Conservation (phyloP, 1,139 yeast genomes). For the Lodderomyces theae region DNA sequence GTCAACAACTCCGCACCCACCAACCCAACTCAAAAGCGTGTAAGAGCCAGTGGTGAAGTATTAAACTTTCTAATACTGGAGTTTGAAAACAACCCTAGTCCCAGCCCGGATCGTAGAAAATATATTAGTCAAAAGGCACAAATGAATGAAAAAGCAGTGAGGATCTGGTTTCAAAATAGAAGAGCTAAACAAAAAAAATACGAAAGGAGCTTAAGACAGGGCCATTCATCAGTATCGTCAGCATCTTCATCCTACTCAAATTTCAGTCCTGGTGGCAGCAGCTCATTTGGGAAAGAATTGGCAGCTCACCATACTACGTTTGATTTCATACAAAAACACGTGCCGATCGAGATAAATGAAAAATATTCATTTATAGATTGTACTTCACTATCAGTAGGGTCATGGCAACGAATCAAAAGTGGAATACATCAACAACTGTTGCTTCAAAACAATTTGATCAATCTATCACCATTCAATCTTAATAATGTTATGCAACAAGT, state of each 20-base stretch:
- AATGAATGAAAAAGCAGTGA: conserved; percentile 87
- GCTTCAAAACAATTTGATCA: conserved; percentile 47
- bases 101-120: conserved; percentile 64
- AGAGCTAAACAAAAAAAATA: conserved; percentile 74
- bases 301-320: conserved; percentile 3
- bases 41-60: conserved; percentile 83
- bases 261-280: background rate
- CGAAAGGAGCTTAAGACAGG: conserved; percentile 37
- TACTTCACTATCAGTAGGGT: conserved; percentile 65
- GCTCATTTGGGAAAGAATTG: background rate
- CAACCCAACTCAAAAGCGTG: conserved; percentile 25
- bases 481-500: conserved; percentile 63
- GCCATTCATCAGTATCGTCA: conserved; percentile 4
- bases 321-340: conserved; percentile 9
- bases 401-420: conserved; percentile 74
- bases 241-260: conserved; percentile 2
- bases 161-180: conserved; percentile 94
- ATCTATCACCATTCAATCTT: conserved; percentile 64
- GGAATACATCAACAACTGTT: conserved; percentile 48
- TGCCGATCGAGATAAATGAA: conserved; percentile 59
- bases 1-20: background rate
- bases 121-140: conserved; percentile 72
- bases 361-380: conserved; percentile 69
- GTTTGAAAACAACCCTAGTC: conserved; percentile 71
- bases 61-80: conserved; percentile 66